phyloP scores from a whole-genome alignment of 2,329 filamentous ascomycete genomes.

The Aureobasidium sp. region DNA sequence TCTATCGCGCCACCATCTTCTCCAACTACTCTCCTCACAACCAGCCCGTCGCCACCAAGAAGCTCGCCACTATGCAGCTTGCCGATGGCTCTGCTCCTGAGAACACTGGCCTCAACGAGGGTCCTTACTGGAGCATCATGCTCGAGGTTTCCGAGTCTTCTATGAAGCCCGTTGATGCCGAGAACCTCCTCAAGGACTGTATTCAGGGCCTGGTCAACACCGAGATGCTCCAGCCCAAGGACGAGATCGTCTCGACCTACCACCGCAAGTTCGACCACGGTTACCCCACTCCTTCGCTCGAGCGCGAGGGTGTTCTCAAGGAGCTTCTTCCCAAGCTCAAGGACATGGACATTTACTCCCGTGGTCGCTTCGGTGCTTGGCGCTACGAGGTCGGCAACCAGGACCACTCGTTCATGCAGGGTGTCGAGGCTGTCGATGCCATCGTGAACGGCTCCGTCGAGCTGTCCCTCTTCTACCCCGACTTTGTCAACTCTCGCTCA shows the following conservation, averaged over 20 bases:
- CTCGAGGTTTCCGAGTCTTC: slow-evolving; percentile 92
- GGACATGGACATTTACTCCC: slow-evolving; percentile 85
- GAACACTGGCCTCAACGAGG: slow-evolving; percentile 67
- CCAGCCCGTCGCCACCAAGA: slow-evolving; percentile 74
- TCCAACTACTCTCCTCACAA: slow-evolving; percentile 99
- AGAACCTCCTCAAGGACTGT: slow-evolving; percentile 77
- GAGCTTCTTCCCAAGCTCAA: slow-evolving; percentile 89
- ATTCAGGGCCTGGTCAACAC: slow-evolving; percentile 98
- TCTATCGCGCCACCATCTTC: slow-evolving; percentile 99
- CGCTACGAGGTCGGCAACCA: slow-evolving; percentile 96
- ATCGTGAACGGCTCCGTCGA: slow-evolving; percentile 90
- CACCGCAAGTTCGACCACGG: slow-evolving; percentile 97
- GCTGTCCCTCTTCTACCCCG: slow-evolving; percentile 91
- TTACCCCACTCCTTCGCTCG: slow-evolving; percentile 89
- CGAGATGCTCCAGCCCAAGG: slow-evolving; percentile 81
- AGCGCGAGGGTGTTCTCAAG: slow-evolving; percentile 91
- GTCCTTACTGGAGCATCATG: slow-evolving; percentile 99
- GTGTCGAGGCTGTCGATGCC: slow-evolving; percentile 86
- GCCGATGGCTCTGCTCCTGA: slow-evolving; percentile 77
- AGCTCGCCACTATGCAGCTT: slow-evolving; percentile 79
- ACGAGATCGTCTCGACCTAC: slow-evolving; percentile 97
- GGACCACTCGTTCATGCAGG: slow-evolving; percentile 96
- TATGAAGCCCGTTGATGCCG: slow-evolving; percentile 87
- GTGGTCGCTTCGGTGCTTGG: slow-evolving; percentile 97
- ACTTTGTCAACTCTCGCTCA: slow-evolving; percentile 72